Conservation (phyloP, 75 land plant genomes). For the Pseudotsuga menziesii region DNA sequence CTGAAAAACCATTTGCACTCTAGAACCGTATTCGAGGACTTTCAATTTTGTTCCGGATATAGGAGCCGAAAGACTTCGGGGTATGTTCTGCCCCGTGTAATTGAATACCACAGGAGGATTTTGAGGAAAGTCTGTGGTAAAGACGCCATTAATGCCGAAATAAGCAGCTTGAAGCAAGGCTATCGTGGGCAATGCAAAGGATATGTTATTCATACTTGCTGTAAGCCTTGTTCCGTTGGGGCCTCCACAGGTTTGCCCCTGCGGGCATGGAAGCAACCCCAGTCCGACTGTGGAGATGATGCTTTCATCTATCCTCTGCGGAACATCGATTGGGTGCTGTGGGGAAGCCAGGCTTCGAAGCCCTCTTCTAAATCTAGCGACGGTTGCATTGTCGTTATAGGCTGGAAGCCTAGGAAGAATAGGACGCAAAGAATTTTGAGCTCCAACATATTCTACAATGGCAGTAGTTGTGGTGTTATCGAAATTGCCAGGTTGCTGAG, state of each 20-base stretch:
- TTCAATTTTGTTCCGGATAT: conserved; percentile 43
- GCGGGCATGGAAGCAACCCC: conserved; percentile 38
- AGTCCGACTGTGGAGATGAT: conserved; percentile 71
- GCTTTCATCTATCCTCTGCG: conserved; percentile 29
- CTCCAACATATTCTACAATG: conserved; percentile 22
- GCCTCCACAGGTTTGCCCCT: conserved; percentile 38
- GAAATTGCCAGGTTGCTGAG: conserved; percentile 24
- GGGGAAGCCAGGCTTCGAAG: conserved; percentile 28
- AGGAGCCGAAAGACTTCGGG: conserved; percentile 44
- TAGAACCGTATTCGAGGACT: conserved; percentile 47
- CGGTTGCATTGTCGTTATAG: conserved; percentile 52
- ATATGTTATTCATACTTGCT: conserved; percentile 80
- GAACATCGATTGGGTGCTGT: conserved; percentile 23
- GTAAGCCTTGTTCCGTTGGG: conserved; percentile 48
- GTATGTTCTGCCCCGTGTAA: conserved; percentile 58
- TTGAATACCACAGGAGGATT: conserved; percentile 47
- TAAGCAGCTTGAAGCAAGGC: conserved; percentile 53
- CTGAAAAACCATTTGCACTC: conserved; percentile 73
- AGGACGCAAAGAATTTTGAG: neutral
- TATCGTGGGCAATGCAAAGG: conserved; percentile 54
- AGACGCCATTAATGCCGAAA: conserved; percentile 36
- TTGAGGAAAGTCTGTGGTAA: conserved; percentile 60
- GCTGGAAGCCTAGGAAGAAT: conserved; percentile 45
- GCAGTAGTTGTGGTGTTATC: conserved; percentile 1
- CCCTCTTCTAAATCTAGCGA: conserved; percentile 25